phyloP scores from a whole-genome alignment of 192 early-diverging fungal genomes.

The Entomortierella beljakovae region DNA sequence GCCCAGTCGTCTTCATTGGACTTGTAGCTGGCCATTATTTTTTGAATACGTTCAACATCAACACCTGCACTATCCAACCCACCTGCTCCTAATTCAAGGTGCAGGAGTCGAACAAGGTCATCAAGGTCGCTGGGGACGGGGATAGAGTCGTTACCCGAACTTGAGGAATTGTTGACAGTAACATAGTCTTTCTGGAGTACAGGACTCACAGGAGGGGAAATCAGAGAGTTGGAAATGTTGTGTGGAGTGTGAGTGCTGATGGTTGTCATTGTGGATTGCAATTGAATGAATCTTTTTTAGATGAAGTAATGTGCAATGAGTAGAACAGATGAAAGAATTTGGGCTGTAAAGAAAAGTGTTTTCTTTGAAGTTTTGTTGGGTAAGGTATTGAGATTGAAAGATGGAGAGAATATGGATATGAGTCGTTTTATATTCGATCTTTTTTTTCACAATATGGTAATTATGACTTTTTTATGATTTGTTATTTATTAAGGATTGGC shows the following conservation, averaged over 20 bases:
- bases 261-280: background rate
- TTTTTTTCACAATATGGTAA: no score
- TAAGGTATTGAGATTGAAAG: background rate
- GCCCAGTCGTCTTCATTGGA: slow-evolving; percentile 80
- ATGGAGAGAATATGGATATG: background rate
- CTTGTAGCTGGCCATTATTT: slow-evolving; percentile 75
- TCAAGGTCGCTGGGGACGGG: slow-evolving; percentile 57
- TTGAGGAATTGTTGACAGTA: background rate
- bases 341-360: background rate
- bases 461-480: no score
- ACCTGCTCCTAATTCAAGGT: slow-evolving; percentile 62
- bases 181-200: slow-evolving; percentile 6
- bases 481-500: background rate
- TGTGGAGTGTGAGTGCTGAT: background rate
- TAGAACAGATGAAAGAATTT: background rate
- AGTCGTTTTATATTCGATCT: slow-evolving; percentile 6
- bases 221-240: background rate
- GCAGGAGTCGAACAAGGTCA: slow-evolving; percentile 65
- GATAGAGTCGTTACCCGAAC: slow-evolving; percentile 6
- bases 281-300: background rate
- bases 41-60: slow-evolving; percentile 68
- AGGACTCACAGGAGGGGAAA: slow-evolving; percentile 13
- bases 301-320: background rate
- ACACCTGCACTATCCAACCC: slow-evolving; percentile 68
- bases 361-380: background rate